These are phyloP conservation scores for Podospora fimiseda DNA, from an alignment of 495 filamentous ascomycete species.

Conservation along the genomic window DNA sequence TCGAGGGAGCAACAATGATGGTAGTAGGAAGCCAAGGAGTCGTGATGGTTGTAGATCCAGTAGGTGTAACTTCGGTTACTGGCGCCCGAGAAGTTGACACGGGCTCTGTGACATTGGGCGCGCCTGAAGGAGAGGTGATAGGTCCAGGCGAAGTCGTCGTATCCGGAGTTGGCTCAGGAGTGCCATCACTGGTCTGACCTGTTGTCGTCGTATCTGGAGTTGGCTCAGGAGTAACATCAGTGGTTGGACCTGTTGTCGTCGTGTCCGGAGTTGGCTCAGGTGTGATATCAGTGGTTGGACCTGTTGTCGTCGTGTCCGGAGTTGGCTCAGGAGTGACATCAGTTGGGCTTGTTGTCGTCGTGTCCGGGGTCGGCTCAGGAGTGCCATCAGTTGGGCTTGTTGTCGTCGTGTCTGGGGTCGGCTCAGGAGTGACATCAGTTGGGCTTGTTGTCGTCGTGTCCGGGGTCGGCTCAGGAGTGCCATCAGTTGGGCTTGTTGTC, in stretches of 20 bases:
- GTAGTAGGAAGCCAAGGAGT: slow-evolving; percentile 40
- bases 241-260: not conserved
- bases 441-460: no score
- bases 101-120: not conserved
- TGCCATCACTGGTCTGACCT: not conserved
- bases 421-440: not conserved
- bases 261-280: not conserved
- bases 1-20: slow-evolving; percentile 35
- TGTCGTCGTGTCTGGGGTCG: no score
- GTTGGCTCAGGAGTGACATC: not conserved
- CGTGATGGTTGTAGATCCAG: slow-evolving; percentile 36
- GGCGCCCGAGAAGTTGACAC: slow-evolving; percentile 3
- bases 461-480: not conserved
- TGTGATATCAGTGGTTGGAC: not conserved
- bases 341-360: not conserved
- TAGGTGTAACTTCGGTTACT: slow-evolving; percentile 34
- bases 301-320: no score
- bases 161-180: not conserved
- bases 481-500: not conserved
- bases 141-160: no score
- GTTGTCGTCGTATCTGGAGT: no score
- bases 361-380: not conserved
- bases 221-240: not conserved
- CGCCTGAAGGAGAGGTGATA: not conserved
- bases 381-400: not conserved